These are phyloP conservation scores for Mycena rosella DNA, from an alignment of 768 basidiomycete genomes.

Conservation along the genomic window DNA sequence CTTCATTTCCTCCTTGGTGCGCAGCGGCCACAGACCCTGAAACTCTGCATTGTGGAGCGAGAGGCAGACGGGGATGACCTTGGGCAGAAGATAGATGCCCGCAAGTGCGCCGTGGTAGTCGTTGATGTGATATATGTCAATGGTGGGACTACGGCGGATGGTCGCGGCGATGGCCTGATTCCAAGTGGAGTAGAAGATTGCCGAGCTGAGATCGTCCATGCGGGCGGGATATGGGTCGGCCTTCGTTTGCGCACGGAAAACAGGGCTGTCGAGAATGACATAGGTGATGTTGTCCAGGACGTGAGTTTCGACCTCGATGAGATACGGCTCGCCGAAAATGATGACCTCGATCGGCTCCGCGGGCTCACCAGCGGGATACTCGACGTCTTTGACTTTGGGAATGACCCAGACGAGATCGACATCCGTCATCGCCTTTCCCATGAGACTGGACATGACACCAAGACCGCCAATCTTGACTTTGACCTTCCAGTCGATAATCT, in stretches of 20 bases:
- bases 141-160: slow-evolving; percentile 85
- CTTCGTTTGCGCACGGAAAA: slow-evolving; percentile 97
- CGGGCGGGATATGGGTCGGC: slow-evolving; percentile 96
- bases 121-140: slow-evolving; percentile 96
- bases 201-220: slow-evolving; percentile 97
- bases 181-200: slow-evolving; percentile 99
- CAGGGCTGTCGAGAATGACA: slow-evolving; percentile 93
- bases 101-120: slow-evolving; percentile 96
- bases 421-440: slow-evolving; percentile 99
- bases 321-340: slow-evolving; percentile 95
- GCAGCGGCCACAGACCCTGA: slow-evolving; percentile 96
- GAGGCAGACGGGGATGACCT: slow-evolving; percentile 89
- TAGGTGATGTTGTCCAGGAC: slow-evolving; percentile 95
- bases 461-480: slow-evolving; percentile 99
- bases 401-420: slow-evolving; percentile 95
- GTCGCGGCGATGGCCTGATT: slow-evolving; percentile 96
- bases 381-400: slow-evolving; percentile 95
- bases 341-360: slow-evolving; percentile 96
- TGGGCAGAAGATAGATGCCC: slow-evolving; percentile 91
- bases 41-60: slow-evolving; percentile 98
- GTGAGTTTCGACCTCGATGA: slow-evolving; percentile 96
- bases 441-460: slow-evolving; percentile 97
- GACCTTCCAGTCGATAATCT: slow-evolving; percentile 96
- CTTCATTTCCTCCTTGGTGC: slow-evolving; percentile 98
- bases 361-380: slow-evolving; percentile 92